phyloP scores from a whole-genome alignment of 176 grass and related monocot species.

The Lolium rigidum region DNA sequence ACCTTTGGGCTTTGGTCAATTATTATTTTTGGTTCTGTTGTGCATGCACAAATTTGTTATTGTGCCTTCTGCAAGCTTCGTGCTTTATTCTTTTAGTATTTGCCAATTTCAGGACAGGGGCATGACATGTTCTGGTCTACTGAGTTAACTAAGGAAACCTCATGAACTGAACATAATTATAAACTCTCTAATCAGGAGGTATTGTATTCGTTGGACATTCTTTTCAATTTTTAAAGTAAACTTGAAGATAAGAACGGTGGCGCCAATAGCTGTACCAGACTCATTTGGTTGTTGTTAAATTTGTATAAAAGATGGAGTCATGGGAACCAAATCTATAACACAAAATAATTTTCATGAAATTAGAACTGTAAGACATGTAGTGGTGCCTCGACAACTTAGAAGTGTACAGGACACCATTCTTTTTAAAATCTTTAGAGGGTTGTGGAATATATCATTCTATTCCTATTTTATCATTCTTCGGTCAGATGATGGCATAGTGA shows the following conservation, averaged over 20 bases:
- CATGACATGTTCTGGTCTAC: slow-evolving; percentile 27
- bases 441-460: not conserved
- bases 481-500: slow-evolving; percentile 29
- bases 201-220: not conserved
- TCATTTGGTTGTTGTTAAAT: not conserved
- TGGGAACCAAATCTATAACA: slow-evolving; percentile 1
- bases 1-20: not conserved
- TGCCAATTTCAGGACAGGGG: slow-evolving; percentile 16
- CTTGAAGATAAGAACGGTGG: not conserved
- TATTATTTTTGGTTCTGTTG: slow-evolving; percentile 7
- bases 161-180: not conserved
- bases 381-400: slow-evolving; percentile 7
- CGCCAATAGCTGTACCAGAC: not conserved
- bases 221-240: slow-evolving; percentile 19
- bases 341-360: not conserved
- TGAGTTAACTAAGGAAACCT: slow-evolving; percentile 7
- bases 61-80: slow-evolving; percentile 29
- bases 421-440: slow-evolving; percentile 17
- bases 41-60: slow-evolving; percentile 29
- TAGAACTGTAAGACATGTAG: not conserved
- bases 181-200: not conserved
- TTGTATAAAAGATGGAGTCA: not conserved
- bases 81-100: slow-evolving; percentile 52
- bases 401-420: not conserved
- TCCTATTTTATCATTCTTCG: slow-evolving; percentile 34